Base-by-base conservation (phyloP, 345 rosid species). In the Camelina neglecta region DNA sequence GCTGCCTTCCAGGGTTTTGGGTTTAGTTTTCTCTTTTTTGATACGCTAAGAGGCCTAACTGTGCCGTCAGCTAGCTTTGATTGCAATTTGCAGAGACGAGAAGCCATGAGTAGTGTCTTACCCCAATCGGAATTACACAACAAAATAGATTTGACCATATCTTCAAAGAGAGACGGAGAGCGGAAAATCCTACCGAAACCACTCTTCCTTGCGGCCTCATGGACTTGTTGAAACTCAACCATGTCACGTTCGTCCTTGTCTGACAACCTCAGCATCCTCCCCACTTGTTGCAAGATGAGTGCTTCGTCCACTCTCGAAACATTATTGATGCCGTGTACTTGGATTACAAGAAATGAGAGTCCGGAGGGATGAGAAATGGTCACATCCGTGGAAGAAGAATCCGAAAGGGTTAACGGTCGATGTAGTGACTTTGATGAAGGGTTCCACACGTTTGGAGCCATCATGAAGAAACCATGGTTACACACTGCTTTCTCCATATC, bases 381-480 rank as follows among this genome's bases (percentile, higher is more conserved):
- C 7, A 83, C 90, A 8, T 23, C 20, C 8, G 74, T 41, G 2
- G 83, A 81, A 13, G 57, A 13, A 1, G 65, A 78, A 10, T 82
- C 29, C 0, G 75, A 53, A 3, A 83, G 77, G 0, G 66, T 69
- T 18, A 83, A 57, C 1, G 89, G 91, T 2, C 89, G 83, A 1
- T 16, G 50, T 0, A 85, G 67, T 16, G 86, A 83, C 39, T 79
- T 79, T 11, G 71, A 42, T 15, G 71, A 50, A 7, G 86, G 79
- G 18, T 65, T 38, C 89, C 87, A 85, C 0, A 51, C 42, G 10
- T 87, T 85, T 2, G 87, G 89, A 64, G 86, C 74, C 89, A 85
- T 85, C 89, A 85, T 87, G 59, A 84, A 85, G 23, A 79, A 85
- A 0, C 88, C 88, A 54, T 87, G 90, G 48, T 85, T 86, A 65